A percentile compares a stretch with the other conserved stretches of the same genome.
phyloP scores from a whole-genome alignment of 2,329 filamentous ascomycete genomes.

The Sporothrix pallida region DNA sequence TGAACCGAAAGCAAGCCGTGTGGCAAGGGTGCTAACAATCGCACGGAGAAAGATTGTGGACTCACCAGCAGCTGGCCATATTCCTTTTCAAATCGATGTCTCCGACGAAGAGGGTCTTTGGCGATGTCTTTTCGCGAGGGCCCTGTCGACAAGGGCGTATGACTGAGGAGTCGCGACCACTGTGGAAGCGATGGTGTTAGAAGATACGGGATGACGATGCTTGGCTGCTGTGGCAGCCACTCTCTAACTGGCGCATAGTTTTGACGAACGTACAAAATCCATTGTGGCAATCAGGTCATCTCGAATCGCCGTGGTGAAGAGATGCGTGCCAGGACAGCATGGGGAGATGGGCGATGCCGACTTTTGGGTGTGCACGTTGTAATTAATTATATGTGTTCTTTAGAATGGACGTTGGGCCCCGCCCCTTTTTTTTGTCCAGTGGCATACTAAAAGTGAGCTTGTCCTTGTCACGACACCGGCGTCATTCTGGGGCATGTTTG shows the following conservation, averaged over 20 bases:
- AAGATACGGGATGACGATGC: not conserved
- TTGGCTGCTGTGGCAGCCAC: not conserved
- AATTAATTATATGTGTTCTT: not conserved
- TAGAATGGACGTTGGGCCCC: not conserved
- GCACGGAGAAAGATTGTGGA: not conserved
- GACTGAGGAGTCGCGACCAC: conserved; percentile 72
- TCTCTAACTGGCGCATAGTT: not conserved
- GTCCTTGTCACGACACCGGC: not conserved
- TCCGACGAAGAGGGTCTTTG: conserved; percentile 66
- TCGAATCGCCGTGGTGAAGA: conserved; percentile 41
- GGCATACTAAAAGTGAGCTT: conserved; percentile 29
- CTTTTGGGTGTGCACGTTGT: not conserved
- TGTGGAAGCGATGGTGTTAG: conserved; percentile 42
- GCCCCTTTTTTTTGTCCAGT: conserved; percentile 12
- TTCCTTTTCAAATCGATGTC: conserved; percentile 71
- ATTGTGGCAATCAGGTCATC: conserved; percentile 57
- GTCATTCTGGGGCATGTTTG: conserved; percentile 3
- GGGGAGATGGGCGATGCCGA: not conserved
- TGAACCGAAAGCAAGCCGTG: not conserved
- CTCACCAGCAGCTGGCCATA: conserved; percentile 66
- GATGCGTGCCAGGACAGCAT: conserved; percentile 1
- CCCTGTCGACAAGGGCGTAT: conserved; percentile 62
- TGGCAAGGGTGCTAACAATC: not conserved
- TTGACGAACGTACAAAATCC: conserved; percentile 60
- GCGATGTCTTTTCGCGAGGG: conserved; percentile 63